Evolutionary conservation across 2,329 filamentous ascomycete genomes (phyloP), one percentile per base, ranked within the genome.

Genomic region (Dryadomyces quercivorus): DNA sequence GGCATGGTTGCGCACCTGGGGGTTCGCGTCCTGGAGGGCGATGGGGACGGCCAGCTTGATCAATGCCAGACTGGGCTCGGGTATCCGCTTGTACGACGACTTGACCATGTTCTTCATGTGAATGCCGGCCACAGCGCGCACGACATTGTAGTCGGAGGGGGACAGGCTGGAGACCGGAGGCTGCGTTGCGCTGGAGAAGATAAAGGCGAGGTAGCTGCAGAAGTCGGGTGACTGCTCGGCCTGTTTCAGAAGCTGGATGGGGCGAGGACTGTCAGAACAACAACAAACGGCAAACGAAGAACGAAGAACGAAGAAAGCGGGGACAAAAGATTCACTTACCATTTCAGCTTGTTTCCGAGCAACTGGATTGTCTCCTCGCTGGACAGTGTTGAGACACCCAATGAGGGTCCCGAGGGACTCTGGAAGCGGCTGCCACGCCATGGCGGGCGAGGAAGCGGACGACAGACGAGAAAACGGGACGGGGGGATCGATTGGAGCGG

Each of bases 71-170:
- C 85, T 92, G 44, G 75, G 67, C 51, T 86, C 82, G 53, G 88
- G 78, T 58, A 96, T 88, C 55, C 80, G 75, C 66, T 86, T 86
- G 74, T 87, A 92, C 45, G 82, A 77, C 50, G 80, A 72, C 65
- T 81, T 85, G 67, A 97, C 80, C 66, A 94, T 90, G 70, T 96
- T 97, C 74, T 97, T 98, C 61, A 98, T 78, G 81, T 96, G 93
- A 64, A 97, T 84, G 55, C 88, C 91, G 26, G 92, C 91, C 12
- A 92, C 87, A 57, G 88, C 87, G 59, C 93, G 85, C 58, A 95
- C 85, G 51, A 88, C 73, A 67, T 86, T 80, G 72, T 89, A 84
- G 66, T 87, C 75, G 59, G 77, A 65, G 61, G 74, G 64, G 52
- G 76, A 78, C 62, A 80, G 78, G 61, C 74, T 73, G 65, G 87